Base-by-base conservation (phyloP, 352 stramenopile species). In the Globisporangium parvum region DNA sequence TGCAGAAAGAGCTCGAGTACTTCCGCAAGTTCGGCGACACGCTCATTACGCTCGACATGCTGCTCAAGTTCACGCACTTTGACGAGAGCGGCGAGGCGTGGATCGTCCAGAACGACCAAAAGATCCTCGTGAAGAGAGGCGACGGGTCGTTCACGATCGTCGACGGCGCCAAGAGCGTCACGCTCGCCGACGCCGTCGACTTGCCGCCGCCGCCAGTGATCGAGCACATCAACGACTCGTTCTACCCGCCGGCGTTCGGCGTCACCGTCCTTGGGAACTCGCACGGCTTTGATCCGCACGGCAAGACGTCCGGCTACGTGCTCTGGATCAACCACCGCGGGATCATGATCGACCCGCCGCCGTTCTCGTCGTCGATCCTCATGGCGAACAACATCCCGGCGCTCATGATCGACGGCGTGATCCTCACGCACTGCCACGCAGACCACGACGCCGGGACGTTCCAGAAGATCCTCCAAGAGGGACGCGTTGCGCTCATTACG, bases 401-500 rank as follows among this genome's bases (percentile, higher is more conserved):
- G 26, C 69, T 94, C 46, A 96, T 96, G 64, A 98, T 98, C 63
- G 93, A 98, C 57, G 95, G 91, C 26, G 96, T 98, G 15, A 98
- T 98, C 61, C 68, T 98, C 26, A 98, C 95, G 17, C 95, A 98
- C 67, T 98, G 93, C 60, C 95, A 98, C 64, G 93, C 95, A 18
- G 95, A 98, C 69, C 95, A 98, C 63, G 95, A 98, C 68, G 95
- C 95, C 41, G 95, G 95, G 28, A 97, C 95, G 28, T 98, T 98
- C 63, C 95, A 98, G 62, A 98, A 98, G 64, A 96, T 98, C 45
- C 65, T 98, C 18, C 93, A 96, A 31, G 93, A 97, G 62, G 93
- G 88, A 2, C 90, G 88, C 12, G 91, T 98, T 26, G 90, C 92
- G 46, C 76, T 98, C 23, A 98, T 98, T 50, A 98, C 95, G 23